These are phyloP conservation scores for Echinochloa phyllopogon DNA, from an alignment of 176 grass and related monocot species.

Conservation along the genomic window DNA sequence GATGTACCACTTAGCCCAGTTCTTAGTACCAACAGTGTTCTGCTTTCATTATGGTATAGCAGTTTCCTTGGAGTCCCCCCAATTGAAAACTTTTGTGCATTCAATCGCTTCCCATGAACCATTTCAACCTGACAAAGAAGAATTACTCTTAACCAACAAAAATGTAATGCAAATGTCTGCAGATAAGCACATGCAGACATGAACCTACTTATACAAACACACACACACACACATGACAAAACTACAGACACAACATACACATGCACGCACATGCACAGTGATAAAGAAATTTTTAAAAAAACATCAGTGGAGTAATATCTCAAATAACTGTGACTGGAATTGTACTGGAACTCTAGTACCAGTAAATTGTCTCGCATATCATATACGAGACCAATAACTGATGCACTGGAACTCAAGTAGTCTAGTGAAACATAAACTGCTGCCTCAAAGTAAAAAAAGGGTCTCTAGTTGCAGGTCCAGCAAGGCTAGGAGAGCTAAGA, in stretches of 20 bases:
- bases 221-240: not conserved
- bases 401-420: constrained; percentile 3
- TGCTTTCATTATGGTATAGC: constrained; percentile 88
- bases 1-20: constrained; percentile 68
- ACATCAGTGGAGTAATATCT: constrained; percentile 23
- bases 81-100: constrained; percentile 88
- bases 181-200: not conserved
- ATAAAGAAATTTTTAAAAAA: constrained; percentile 2
- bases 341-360: not conserved
- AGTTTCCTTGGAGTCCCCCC: constrained; percentile 93
- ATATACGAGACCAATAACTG: constrained; percentile 16
- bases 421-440: not conserved
- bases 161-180: constrained; percentile 25
- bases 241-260: not conserved
- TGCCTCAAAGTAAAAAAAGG: too few relatives aligned
- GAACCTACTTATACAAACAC: not conserved
- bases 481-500: not conserved
- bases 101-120: constrained; percentile 90
- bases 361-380: constrained; percentile 7
- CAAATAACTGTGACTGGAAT: too few relatives aligned
- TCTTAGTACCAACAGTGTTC: constrained; percentile 83
- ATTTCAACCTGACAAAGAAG: constrained; percentile 81
- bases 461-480: not conserved
- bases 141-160: constrained; percentile 1
- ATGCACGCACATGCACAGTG: not conserved